Evolutionary conservation across 371 early-diverging fungal species (phyloP).

Genomic region (Zychaea mexicana): DNA sequence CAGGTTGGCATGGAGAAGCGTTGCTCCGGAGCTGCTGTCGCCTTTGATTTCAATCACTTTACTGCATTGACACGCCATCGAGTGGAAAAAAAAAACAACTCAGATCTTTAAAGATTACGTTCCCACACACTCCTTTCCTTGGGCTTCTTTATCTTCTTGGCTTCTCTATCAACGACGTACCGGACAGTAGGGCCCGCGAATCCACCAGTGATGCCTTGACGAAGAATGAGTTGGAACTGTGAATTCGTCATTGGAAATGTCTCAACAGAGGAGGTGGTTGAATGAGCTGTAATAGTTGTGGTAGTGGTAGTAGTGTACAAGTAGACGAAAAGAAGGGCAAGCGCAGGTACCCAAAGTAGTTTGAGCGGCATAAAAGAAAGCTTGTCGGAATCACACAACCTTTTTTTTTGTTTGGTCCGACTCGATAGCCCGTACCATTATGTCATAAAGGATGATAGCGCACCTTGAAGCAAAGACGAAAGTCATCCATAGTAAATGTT

Average conservation of each 20-base stretch:
- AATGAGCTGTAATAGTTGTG: not conserved
- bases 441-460: no score
- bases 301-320: not conserved
- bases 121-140: no score
- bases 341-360: not conserved
- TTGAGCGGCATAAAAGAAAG: not conserved
- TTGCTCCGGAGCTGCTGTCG: constrained; percentile 30
- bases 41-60: constrained; percentile 42
- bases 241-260: constrained; percentile 18
- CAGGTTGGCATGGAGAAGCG: constrained; percentile 33
- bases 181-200: constrained; percentile 40
- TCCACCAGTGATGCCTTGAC: constrained; percentile 49
- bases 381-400: no score
- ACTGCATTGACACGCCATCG: constrained; percentile 13
- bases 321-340: not conserved
- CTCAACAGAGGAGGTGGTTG: no score
- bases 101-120: no score
- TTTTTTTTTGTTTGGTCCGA: no score
- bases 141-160: not conserved
- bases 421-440: no score
- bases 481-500: no score
- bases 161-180: constrained; percentile 22
- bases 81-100: not conserved
- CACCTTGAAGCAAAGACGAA: no score
- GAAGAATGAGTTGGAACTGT: constrained; percentile 27